Percentiles rank a stretch among this genome's conserved stretches.
These are phyloP conservation scores for Geotrichum macrosporum DNA, from an alignment of 1,139 yeast genomes.

Conservation along the genomic window DNA sequence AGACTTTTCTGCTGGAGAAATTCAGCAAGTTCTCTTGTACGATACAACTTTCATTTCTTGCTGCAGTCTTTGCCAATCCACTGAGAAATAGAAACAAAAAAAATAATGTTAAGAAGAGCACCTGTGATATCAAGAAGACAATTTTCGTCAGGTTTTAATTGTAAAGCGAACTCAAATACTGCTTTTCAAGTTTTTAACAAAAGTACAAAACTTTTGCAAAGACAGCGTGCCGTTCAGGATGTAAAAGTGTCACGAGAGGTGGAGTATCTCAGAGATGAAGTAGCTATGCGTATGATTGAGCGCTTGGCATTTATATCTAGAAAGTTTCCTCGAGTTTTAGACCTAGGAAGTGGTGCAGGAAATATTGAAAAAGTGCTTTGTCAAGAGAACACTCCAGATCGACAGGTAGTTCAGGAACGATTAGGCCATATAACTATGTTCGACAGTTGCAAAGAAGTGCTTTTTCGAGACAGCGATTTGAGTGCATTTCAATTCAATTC, in stretches of 20 bases:
- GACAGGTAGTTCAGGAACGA: slow-evolving; percentile 48
- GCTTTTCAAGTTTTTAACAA: slow-evolving; percentile 61
- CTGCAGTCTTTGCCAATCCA: too few relatives aligned
- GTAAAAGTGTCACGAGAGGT: slow-evolving; percentile 50
- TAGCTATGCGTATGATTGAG: slow-evolving; percentile 68
- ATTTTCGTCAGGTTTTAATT: background rate
- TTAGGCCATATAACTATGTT: slow-evolving; percentile 60
- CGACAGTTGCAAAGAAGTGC: slow-evolving; percentile 55
- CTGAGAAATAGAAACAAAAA: too few relatives aligned
- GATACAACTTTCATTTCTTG: too few relatives aligned
- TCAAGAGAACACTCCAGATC: slow-evolving; percentile 43
- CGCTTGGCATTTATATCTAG: slow-evolving; percentile 70
- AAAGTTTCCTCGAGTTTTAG: slow-evolving; percentile 56
- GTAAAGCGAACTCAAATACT: slow-evolving; percentile 6
- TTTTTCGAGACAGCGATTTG: slow-evolving; percentile 48
- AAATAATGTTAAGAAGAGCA: slow-evolving; percentile 1
- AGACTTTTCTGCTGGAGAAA: too few relatives aligned
- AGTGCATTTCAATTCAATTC: slow-evolving; percentile 40
- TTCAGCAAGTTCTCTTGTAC: too few relatives aligned
- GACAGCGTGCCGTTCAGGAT: slow-evolving; percentile 49
- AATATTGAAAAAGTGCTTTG: slow-evolving; percentile 45
- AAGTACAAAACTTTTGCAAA: slow-evolving; percentile 53
- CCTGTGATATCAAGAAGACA: background rate
- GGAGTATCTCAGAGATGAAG: slow-evolving; percentile 74
- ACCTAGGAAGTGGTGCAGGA: slow-evolving; percentile 73